Evolutionary conservation across 2,329 filamentous ascomycete genomes (phyloP), one percentile per base, ranked within the genome.

Genomic region (Anthostomella pinea): DNA sequence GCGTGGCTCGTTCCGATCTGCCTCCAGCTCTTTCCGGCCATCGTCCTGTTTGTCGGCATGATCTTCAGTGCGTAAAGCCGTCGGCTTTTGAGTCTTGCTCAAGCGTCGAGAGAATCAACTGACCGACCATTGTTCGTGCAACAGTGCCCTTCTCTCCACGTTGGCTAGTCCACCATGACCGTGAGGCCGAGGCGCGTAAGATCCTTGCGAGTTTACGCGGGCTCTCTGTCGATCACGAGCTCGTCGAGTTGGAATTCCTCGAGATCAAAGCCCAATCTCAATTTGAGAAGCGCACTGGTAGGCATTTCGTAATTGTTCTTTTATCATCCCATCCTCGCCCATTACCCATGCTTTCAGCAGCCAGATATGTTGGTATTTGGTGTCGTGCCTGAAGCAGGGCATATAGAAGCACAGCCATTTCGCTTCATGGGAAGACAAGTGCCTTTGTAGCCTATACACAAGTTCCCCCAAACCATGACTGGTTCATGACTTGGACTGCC

Each of bases 221-320:
- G 5, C 71, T 87, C 0, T 59, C 76, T 0, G 55, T 65, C 11
- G 74, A 83, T 45, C 74, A 88, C 53, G 79, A 86, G 38, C 71
- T 87, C 0, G 75, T 90, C 23, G 75, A 83, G 46, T 69, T 88
- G 2, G 87, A 91, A 53, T 88, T 84, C 54, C 73, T 88, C n/a
- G 86, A 91, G 57, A 90, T 91, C 64, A 86, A 87, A 59, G 84
- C 85, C 0, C 83, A 88, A 58, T 82, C 79, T 0, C 60, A 85
- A 13, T 93, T 91, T 48, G 85, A 91, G 62, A 86, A 89, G 63
- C 75, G 79, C 21, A 79, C 77, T 1, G 39, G 45, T 48, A 43
- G 18, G 15, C 23, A 10, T 13, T n/a, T n/a, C n/a, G n/a, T n/a
- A n/a, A n/a, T n/a, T n/a, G n/a, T n/a, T n/a, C 4, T n/a, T 32